Conservation (phyloP, 441 rosid species). For the Gossypium davidsonii region DNA sequence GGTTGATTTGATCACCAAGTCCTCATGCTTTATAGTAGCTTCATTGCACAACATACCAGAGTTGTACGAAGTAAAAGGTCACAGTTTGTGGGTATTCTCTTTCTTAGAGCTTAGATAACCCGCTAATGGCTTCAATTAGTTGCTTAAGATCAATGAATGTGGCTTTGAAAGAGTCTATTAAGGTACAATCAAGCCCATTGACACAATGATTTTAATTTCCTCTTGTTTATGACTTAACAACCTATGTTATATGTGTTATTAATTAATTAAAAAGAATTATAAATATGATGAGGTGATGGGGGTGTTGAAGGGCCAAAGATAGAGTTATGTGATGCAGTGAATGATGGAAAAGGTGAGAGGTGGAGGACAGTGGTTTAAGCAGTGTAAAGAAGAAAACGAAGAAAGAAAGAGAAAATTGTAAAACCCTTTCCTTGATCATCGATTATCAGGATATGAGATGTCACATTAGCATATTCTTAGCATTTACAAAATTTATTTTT, state of each 20-base stretch:
- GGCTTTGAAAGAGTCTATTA: slow-evolving; percentile 76
- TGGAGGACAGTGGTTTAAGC: too few relatives aligned
- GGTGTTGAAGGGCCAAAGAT: too few relatives aligned
- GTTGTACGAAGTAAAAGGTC: slow-evolving; percentile 55
- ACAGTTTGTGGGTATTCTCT: slow-evolving; percentile 54
- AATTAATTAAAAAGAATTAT: not conserved
- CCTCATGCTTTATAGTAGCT: slow-evolving; percentile 40
- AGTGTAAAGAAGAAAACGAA: too few relatives aligned
- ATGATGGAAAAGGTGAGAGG: too few relatives aligned
- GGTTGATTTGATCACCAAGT: slow-evolving; percentile 27
- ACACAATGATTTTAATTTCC: not conserved
- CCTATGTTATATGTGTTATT: not conserved
- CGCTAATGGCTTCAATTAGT: slow-evolving; percentile 51
- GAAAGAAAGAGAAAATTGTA: too few relatives aligned
- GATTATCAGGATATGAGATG: too few relatives aligned
- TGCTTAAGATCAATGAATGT: slow-evolving; percentile 75
- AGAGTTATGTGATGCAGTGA: too few relatives aligned
- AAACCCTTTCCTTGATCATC: too few relatives aligned
- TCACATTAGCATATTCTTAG: too few relatives aligned
- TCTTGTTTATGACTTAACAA: not conserved
- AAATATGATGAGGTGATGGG: too few relatives aligned
- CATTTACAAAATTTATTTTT: too few relatives aligned
- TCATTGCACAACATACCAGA: slow-evolving; percentile 60
- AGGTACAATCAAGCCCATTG: slow-evolving; percentile 40
- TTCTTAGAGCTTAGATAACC: slow-evolving; percentile 63